These are phyloP conservation scores for Xylaria acuta DNA, from an alignment of 495 filamentous ascomycete species.

Conservation along the genomic window DNA sequence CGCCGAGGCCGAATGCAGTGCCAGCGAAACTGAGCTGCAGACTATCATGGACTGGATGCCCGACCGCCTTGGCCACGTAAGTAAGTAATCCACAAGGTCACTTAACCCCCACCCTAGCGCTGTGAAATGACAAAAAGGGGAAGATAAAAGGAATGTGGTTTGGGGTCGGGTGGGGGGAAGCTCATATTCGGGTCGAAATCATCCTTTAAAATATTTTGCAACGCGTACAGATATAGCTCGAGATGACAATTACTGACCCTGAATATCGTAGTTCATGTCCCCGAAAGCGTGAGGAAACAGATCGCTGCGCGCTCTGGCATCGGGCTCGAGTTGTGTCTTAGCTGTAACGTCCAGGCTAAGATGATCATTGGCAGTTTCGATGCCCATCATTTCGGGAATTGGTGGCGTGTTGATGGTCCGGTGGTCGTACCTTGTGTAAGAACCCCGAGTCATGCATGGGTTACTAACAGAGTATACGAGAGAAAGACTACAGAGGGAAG, in stretches of 20 bases:
- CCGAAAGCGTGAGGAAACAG: constrained; percentile 59
- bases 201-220: not conserved
- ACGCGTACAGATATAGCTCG: not conserved
- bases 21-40: constrained; percentile 61
- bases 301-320: constrained; percentile 58
- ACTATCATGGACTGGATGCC: constrained; percentile 69
- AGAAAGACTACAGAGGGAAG: not conserved
- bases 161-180: no score
- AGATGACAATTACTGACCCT: not conserved
- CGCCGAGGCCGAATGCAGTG: constrained; percentile 66
- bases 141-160: no score
- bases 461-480: not conserved
- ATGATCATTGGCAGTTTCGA: constrained; percentile 71
- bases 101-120: not conserved
- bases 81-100: not conserved
- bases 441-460: not conserved
- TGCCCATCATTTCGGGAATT: constrained; percentile 77
- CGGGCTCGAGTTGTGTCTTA: constrained; percentile 78
- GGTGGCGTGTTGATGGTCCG: constrained; percentile 52
- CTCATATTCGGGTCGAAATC: not conserved
- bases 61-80: constrained; percentile 79
- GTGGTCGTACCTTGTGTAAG: constrained; percentile 50
- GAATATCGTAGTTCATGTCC: constrained; percentile 59
- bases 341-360: constrained; percentile 79
- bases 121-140: not conserved